A percentile compares a stretch with the other conserved stretches of the same genome.
These are phyloP conservation scores for Pichia sp. DNA, from an alignment of 1,139 yeast genomes.

Conservation along the genomic window DNA sequence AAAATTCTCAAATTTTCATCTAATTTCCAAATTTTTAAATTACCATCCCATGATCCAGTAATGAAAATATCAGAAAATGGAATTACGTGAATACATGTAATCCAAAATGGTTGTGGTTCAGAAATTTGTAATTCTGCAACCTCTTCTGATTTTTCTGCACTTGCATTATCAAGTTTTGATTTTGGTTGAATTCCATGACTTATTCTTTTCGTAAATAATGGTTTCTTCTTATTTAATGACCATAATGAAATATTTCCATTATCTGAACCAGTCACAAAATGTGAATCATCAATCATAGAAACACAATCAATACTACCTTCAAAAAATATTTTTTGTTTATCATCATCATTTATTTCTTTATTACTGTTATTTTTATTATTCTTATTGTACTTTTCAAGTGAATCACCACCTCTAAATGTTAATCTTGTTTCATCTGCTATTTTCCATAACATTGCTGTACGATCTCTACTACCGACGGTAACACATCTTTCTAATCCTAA, in stretches of 20 bases:
- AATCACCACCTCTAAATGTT: slow-evolving; percentile 89
- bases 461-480: slow-evolving; percentile 90
- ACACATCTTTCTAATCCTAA: slow-evolving; percentile 85
- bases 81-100: slow-evolving; percentile 75
- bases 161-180: slow-evolving; percentile 43
- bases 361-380: slow-evolving; percentile 25
- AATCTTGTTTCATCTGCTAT: slow-evolving; percentile 90
- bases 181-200: slow-evolving; percentile 74
- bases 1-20: slow-evolving; percentile 59
- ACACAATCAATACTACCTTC: slow-evolving; percentile 94
- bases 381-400: slow-evolving; percentile 34
- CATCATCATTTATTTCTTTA: not conserved
- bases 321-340: slow-evolving; percentile 34
- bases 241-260: slow-evolving; percentile 84
- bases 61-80: slow-evolving; percentile 85
- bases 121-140: slow-evolving; percentile 52
- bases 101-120: slow-evolving; percentile 71
- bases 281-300: slow-evolving; percentile 85
- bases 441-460: slow-evolving; percentile 95
- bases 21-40: slow-evolving; percentile 69
- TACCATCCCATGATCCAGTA: slow-evolving; percentile 85
- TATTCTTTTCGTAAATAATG: slow-evolving; percentile 57
- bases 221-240: slow-evolving; percentile 88
- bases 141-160: slow-evolving; percentile 55
- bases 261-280: slow-evolving; percentile 91